phyloP scores from a whole-genome alignment of 2,329 filamentous ascomycete species.

The Trichoderma arundinaceum region DNA sequence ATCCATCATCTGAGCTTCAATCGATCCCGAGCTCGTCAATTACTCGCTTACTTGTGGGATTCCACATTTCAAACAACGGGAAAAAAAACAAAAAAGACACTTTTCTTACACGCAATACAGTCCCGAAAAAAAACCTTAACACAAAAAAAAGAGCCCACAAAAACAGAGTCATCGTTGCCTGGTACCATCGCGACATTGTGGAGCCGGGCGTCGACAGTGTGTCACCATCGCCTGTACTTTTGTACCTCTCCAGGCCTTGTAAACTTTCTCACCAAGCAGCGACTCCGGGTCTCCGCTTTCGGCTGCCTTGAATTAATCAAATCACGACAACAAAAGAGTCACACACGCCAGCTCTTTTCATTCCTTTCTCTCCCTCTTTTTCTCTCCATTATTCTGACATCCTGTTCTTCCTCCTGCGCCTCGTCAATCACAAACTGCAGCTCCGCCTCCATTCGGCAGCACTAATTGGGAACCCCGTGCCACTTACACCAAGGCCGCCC shows the following conservation, averaged over 20 bases:
- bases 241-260: conserved; percentile 22
- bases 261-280: conserved; percentile 29
- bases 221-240: conserved; percentile 11
- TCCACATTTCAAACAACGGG: conserved; percentile 2
- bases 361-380: neutral
- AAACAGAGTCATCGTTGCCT: conserved; percentile 29
- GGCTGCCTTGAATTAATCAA: conserved; percentile 31
- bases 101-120: no score
- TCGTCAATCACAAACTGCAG: conserved; percentile 18
- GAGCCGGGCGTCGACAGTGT: conserved; percentile 30
- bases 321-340: conserved; percentile 36
- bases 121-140: conserved; percentile 7
- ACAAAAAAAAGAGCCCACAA: conserved; percentile 22
- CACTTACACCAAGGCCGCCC: conserved; percentile 28
- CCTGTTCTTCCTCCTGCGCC: neutral
- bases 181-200: conserved; percentile 31
- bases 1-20: conserved; percentile 16
- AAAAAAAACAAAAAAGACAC: neutral
- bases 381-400: neutral
- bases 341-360: conserved; percentile 27
- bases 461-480: conserved; percentile 30
- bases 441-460: conserved; percentile 28
- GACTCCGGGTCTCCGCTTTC: conserved; percentile 36
- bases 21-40: conserved; percentile 8
- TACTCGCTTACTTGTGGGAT: neutral